phyloP scores from a whole-genome alignment of 2,329 filamentous ascomycete genomes.

The Coccinonectria pachysandricola region DNA sequence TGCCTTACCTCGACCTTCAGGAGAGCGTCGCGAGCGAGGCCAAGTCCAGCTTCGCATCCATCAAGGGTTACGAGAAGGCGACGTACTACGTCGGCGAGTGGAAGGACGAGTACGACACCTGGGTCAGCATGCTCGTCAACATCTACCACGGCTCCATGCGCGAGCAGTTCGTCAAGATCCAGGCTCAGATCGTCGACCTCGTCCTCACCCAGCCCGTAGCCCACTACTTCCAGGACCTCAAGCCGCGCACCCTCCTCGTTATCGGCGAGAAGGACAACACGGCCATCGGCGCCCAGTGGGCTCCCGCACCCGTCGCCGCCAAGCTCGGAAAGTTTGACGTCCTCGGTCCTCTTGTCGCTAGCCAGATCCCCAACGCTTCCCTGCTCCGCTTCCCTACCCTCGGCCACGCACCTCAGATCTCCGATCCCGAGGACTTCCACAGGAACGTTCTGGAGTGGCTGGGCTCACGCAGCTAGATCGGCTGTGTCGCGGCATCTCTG shows the following conservation, averaged over 20 bases:
- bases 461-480: constrained; percentile 1
- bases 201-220: constrained; percentile 42
- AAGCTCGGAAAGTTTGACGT: constrained; percentile 38
- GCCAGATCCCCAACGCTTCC: constrained; percentile 32
- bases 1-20: constrained; percentile 36
- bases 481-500: not conserved
- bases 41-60: constrained; percentile 31
- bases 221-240: constrained; percentile 37
- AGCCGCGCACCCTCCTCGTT: constrained; percentile 36
- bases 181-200: constrained; percentile 43
- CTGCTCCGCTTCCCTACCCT: constrained; percentile 37
- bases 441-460: constrained; percentile 36
- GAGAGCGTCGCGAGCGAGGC: constrained; percentile 26
- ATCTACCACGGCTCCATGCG: constrained; percentile 37
- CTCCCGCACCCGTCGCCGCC: constrained; percentile 31
- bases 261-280: constrained; percentile 43
- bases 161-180: constrained; percentile 32
- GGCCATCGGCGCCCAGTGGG: constrained; percentile 44
- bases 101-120: constrained; percentile 39
- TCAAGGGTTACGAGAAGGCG: constrained; percentile 35
- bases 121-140: constrained; percentile 44
- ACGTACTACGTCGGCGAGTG: constrained; percentile 40
- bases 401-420: constrained; percentile 44
- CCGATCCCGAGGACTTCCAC: constrained; percentile 37
- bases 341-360: constrained; percentile 35